Percentiles rank a stretch among this genome's conserved stretches.
Evolutionary conservation across 345 rosid species (phyloP).

Genomic region (Lumnitzera littorea): DNA sequence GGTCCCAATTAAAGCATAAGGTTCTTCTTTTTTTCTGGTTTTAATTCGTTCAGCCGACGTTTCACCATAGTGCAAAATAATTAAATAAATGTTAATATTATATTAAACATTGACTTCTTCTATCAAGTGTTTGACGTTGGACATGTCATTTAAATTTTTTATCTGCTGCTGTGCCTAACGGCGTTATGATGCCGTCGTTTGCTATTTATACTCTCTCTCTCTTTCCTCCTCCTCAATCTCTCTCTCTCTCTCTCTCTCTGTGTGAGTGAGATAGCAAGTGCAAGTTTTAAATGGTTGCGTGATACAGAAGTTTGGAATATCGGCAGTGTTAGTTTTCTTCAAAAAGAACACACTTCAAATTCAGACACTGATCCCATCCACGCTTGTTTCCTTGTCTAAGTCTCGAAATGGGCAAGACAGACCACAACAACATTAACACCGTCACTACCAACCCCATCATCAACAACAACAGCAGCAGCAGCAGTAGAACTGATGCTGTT

Average conservation of each 20-base stretch:
- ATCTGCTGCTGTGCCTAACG: too few species aligned
- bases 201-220: neutral
- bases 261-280: neutral
- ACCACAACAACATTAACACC: conserved; percentile 15
- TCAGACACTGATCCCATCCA: neutral
- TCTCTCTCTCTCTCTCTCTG: neutral
- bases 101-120: too few species aligned
- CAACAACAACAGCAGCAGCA: neutral
- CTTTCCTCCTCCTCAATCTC: neutral
- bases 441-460: too few species aligned
- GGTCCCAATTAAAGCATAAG: too few species aligned
- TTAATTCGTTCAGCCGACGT: too few species aligned
- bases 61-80: too few species aligned
- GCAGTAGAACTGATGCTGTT: conserved; percentile 54
- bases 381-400: conserved; percentile 3
- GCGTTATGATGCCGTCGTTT: too few species aligned
- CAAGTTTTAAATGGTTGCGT: conserved; percentile 48
- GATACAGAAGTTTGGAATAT: conserved; percentile 47
- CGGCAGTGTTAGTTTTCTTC: conserved; percentile 6
- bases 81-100: too few species aligned
- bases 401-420: conserved; percentile 66
- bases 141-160: too few species aligned
- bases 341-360: neutral
- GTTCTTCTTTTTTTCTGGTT: too few species aligned
- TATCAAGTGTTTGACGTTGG: too few species aligned